A percentile compares a stretch with the other conserved stretches of the same genome.
Evolutionary conservation across 371 early-diverging fungal species (phyloP).

Genomic region (Saksenaea oblongispora): DNA sequence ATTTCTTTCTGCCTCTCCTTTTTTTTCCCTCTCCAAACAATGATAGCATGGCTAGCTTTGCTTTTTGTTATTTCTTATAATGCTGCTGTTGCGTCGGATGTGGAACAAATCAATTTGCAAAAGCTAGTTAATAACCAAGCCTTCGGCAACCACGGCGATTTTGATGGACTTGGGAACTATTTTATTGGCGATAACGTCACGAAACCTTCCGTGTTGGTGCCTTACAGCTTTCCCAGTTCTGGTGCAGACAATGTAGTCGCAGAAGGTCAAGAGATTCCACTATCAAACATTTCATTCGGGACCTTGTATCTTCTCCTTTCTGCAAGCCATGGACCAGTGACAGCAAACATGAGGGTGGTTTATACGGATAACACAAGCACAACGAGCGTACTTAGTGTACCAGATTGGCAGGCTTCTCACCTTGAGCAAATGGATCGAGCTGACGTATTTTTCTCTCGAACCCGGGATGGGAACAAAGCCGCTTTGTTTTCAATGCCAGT

Average conservation of each 20-base stretch:
- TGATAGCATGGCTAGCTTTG: too few species aligned
- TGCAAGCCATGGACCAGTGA: constrained; percentile 20
- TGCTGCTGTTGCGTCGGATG: neutral
- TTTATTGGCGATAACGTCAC: neutral
- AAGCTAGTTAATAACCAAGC: constrained; percentile 7
- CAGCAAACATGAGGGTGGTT: neutral
- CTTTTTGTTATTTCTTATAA: too few species aligned
- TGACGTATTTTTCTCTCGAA: neutral
- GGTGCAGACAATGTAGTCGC: constrained; percentile 8
- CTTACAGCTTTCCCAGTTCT: neutral
- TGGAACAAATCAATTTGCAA: neutral
- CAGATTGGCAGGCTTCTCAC: constrained; percentile 23
- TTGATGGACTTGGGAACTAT: constrained; percentile 8
- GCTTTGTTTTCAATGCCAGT: constrained; percentile 17
- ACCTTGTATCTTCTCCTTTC: constrained; percentile 22
- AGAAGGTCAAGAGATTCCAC: neutral
- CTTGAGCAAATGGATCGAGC: constrained; percentile 16
- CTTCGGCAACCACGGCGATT: neutral
- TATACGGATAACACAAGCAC: constrained; percentile 13
- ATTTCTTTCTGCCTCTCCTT: too few species aligned
- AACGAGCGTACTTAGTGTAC: constrained; percentile 12
- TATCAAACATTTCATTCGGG: constrained; percentile 4
- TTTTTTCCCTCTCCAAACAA: too few species aligned
- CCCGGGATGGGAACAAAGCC: neutral
- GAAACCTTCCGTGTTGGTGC: neutral